A percentile compares a stretch with the other conserved stretches of the same genome.
phyloP scores from a whole-genome alignment of 1,284 basidiomycete species.

The Chondrostereum purpureum region DNA sequence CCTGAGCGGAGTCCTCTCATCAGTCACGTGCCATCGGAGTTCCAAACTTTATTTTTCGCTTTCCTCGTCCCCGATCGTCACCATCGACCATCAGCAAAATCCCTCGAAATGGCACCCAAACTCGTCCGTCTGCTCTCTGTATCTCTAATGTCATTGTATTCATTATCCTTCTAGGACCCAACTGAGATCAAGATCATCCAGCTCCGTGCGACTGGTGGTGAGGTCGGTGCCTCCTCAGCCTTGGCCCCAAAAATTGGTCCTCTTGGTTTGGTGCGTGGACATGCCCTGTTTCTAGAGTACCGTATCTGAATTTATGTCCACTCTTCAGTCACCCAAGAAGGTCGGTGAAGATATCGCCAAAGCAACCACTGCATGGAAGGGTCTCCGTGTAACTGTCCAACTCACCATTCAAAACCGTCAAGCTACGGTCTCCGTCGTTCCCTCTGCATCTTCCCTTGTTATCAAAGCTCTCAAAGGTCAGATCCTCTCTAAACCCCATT shows the following conservation, averaged over 20 bases:
- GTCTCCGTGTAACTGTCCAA: conserved; percentile 98
- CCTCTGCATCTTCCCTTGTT: conserved; percentile 96
- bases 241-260: conserved; percentile 99
- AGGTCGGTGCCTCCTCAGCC: conserved; percentile 98
- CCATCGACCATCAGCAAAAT: conserved; percentile 5
- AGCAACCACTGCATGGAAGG: conserved; percentile 98
- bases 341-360: conserved; percentile 99
- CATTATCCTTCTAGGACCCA: conserved; percentile 57
- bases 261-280: conserved; percentile 95
- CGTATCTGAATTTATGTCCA: conserved; percentile 8
- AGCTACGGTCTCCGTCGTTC: conserved; percentile 94
- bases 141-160: conserved; percentile 13
- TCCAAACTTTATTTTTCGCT: conserved; percentile 3
- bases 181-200: conserved; percentile 98
- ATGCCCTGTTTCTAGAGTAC: conserved; percentile 5
- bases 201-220: conserved; percentile 98
- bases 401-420: conserved; percentile 99
- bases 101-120: conserved; percentile 66
- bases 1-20: not conserved
- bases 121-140: conserved; percentile 41
- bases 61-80: conserved; percentile 10
- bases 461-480: conserved; percentile 96
- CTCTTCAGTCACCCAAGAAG: conserved; percentile 92
- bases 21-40: conserved; percentile 6
- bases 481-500: conserved; percentile 18